A percentile compares a stretch with the other conserved stretches of the same genome.
Evolutionary conservation across 352 stramenopile genomes (phyloP).

Genomic region (Phytophthora quininea): DNA sequence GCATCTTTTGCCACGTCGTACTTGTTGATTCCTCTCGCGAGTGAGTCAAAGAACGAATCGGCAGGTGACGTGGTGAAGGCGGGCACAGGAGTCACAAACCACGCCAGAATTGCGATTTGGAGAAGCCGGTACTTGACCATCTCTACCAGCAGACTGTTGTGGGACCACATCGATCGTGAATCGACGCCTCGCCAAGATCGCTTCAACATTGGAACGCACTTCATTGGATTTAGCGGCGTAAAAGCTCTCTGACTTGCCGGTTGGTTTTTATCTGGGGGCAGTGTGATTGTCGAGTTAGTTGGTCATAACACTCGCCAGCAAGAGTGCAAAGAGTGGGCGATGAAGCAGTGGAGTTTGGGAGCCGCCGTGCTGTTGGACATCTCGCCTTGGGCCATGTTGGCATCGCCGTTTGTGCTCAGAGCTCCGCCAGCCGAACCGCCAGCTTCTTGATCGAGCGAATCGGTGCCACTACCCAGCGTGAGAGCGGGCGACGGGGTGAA

Average conservation of each 20-base stretch:
- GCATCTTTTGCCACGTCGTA: conserved; percentile 37
- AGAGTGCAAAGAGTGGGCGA: conserved; percentile 1
- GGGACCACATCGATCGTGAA: too few species aligned
- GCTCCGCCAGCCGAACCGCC: background rate
- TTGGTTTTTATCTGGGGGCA: too few species aligned
- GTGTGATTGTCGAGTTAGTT: background rate
- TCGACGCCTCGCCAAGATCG: too few species aligned
- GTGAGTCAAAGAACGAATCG: conserved; percentile 4
- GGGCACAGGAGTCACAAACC: conserved; percentile 3
- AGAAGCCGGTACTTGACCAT: too few species aligned
- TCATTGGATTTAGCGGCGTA: too few species aligned
- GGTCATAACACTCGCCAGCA: background rate
- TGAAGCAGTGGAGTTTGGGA: background rate
- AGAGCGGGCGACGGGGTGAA: conserved; percentile 12
- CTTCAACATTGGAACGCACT: too few species aligned
- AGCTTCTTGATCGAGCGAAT: conserved; percentile 4
- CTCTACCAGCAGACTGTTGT: too few species aligned
- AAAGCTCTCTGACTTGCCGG: too few species aligned
- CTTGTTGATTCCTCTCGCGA: conserved; percentile 5
- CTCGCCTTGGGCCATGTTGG: conserved; percentile 16
- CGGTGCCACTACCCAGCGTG: conserved; percentile 1
- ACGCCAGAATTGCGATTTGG: background rate
- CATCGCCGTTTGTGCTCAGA: conserved; percentile 9
- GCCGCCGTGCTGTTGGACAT: background rate
- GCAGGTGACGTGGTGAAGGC: conserved; percentile 3